Evolutionary conservation across 495 filamentous ascomycete genomes (phyloP).

Genomic region (Cercophora scortea): DNA sequence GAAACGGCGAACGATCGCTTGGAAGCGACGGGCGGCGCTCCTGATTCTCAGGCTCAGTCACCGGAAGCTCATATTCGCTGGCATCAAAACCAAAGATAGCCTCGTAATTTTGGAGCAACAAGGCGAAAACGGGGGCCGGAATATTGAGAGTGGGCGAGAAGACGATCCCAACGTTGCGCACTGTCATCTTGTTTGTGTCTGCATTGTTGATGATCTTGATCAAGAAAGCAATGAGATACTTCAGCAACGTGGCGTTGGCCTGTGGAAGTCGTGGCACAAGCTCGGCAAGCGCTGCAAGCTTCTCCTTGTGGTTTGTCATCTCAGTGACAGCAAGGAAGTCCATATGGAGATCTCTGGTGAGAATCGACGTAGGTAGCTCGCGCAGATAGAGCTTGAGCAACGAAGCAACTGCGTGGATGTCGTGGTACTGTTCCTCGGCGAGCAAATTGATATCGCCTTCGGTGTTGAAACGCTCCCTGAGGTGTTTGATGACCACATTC

Average conservation of each 20-base stretch:
- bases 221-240: slow-evolving; percentile 76
- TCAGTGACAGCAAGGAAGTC: slow-evolving; percentile 84
- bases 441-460: slow-evolving; percentile 91
- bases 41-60: slow-evolving; percentile 13
- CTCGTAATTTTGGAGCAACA: slow-evolving; percentile 86
- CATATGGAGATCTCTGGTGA: slow-evolving; percentile 83
- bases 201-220: slow-evolving; percentile 84
- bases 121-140: slow-evolving; percentile 85
- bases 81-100: slow-evolving; percentile 71
- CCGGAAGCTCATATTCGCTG: slow-evolving; percentile 46
- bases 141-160: slow-evolving; percentile 99
- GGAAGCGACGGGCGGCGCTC: slow-evolving; percentile 18
- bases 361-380: slow-evolving; percentile 81
- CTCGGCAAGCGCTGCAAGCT: slow-evolving; percentile 72
- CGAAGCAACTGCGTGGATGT: slow-evolving; percentile 93
- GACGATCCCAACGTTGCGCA: slow-evolving; percentile 94
- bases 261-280: slow-evolving; percentile 79
- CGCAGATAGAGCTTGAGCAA: slow-evolving; percentile 90
- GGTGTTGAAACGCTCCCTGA: slow-evolving; percentile 85
- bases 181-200: slow-evolving; percentile 94
- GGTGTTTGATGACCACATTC: slow-evolving; percentile 82
- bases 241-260: slow-evolving; percentile 70
- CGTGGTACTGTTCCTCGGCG: slow-evolving; percentile 76
- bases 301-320: slow-evolving; percentile 66
- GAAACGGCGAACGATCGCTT: slow-evolving; percentile 20